Conservation (phyloP, 495 filamentous ascomycete genomes). For the Clavariopsis aquatica region DNA sequence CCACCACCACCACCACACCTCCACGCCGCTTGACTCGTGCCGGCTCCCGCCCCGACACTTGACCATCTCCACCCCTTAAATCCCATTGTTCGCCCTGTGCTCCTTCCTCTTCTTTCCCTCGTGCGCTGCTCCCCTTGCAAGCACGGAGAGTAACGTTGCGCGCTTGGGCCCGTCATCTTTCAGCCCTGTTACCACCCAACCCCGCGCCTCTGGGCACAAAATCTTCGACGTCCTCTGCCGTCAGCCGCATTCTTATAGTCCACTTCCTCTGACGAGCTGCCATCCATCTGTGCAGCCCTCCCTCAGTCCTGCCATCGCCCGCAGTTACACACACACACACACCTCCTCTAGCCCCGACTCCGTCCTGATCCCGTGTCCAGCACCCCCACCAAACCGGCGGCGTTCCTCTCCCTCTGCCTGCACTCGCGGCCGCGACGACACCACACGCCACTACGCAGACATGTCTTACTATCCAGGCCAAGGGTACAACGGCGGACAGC, state of each 20-base stretch:
- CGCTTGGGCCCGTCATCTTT: conserved; percentile 13
- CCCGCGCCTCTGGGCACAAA: conserved; percentile 3
- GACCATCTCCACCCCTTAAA: conserved; percentile 7
- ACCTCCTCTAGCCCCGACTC: background rate
- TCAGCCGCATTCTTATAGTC: conserved; percentile 20
- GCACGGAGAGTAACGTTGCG: background rate
- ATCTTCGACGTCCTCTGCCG: conserved; percentile 10
- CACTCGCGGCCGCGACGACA: background rate
- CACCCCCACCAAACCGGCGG: background rate
- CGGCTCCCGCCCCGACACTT: background rate
- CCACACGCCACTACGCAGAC: conserved; percentile 1
- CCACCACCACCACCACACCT: background rate
- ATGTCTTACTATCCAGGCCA: conserved; percentile 49
- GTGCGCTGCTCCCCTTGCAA: background rate
- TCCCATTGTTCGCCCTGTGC: conserved; percentile 2
- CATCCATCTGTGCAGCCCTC: background rate
- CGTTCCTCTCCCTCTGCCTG: background rate
- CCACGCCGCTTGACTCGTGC: conserved; percentile 1
- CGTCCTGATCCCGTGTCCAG: background rate
- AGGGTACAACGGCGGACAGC: conserved; percentile 37
- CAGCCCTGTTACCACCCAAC: conserved; percentile 17
- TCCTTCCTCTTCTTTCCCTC: conserved; percentile 5
- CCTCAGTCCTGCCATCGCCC: background rate
- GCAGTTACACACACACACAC: background rate
- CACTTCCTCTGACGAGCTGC: background rate